Conservation (phyloP, 129 eudicot species). For the Flaveria trinervia region DNA sequence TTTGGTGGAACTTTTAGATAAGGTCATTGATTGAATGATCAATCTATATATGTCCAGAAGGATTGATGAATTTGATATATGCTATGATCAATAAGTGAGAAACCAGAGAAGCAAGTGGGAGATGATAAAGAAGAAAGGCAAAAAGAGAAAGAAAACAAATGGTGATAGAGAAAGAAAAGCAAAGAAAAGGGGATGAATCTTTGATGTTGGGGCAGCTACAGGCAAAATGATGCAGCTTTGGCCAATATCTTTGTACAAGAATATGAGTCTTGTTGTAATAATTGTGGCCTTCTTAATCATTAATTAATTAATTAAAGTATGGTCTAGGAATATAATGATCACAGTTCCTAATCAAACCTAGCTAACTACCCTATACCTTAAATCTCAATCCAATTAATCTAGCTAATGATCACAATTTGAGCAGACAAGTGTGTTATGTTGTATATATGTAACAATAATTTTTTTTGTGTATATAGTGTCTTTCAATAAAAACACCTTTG, state of each 20-base stretch:
- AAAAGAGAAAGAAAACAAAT: conserved; percentile 33
- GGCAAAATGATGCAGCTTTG: conserved; percentile 68
- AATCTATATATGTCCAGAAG: background rate
- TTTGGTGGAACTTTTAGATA: conserved; percentile 89
- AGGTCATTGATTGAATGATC: background rate
- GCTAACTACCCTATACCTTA: conserved; percentile 7
- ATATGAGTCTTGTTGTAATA: conserved; percentile 59
- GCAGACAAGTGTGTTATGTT: background rate
- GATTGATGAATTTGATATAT: background rate
- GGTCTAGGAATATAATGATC: conserved; percentile 19
- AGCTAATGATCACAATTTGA: background rate
- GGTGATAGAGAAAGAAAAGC: conserved; percentile 43
- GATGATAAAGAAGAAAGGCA: conserved; percentile 45
- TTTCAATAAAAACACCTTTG: too few relatives aligned
- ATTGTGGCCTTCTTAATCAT: conserved; percentile 44
- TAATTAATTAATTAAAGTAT: conserved; percentile 42
- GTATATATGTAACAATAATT: background rate
- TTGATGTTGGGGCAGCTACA: conserved; percentile 57
- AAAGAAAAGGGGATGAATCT: conserved; percentile 36
- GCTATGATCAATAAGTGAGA: conserved; percentile 25
- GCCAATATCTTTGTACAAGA: conserved; percentile 45
- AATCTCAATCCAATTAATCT: conserved; percentile 8
- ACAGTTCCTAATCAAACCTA: conserved; percentile 20
- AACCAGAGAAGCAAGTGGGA: conserved; percentile 33
- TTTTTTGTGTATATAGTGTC: background rate